Base-by-base conservation (phyloP, 1,284 basidiomycete species). In the Jaminaea rosea region DNA sequence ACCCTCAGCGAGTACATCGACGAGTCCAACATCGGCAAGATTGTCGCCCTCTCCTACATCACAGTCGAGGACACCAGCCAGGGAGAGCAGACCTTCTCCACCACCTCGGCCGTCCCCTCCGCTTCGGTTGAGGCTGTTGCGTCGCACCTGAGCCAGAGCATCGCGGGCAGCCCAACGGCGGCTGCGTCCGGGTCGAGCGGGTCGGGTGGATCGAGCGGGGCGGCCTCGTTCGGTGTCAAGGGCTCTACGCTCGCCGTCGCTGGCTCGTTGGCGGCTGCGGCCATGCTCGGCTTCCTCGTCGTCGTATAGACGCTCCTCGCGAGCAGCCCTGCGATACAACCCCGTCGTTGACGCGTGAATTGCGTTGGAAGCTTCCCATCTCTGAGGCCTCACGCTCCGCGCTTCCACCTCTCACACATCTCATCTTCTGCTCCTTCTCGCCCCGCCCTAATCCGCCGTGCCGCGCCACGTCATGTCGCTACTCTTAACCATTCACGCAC, bases 41-140 rank as follows among this genome's bases (percentile, higher is more conserved):
- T 53, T 24, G 49, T 56, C 36, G 54, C 54, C 34, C 29, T 44
- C 23, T 37, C 47, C 48, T 56, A 52, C 49, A 41, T 47, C 26
- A 21, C 44, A 23, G 49, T 55, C 24, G 32, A 47, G 44, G 39
- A 24, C 26, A 42, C 39, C 15, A 3, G 19, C 19, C 11, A 42
- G 7, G 39, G 39, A 15, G 34, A n/a, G 15, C 11, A 21, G 15
- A 19, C 46, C 4, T 23, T 46, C 19, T 17, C 19, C 13, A 23
- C 13, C 28, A 32, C 28, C 10, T 10, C 24, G 21, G 28, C 46
- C 28, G 46, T 49, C 21, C 47, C 47, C 28, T 24, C 34, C 21
- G 21, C 36, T 23, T 17, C 32, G 26, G 47, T 39, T 15, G 32
- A 24, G 4, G 34, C 47, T 19, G 24, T 13, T 11, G 45, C 28